Evolutionary conservation across 2,329 filamentous ascomycete species (phyloP), one percentile per base, ranked within the genome.

Genomic region (Coniochaeta sp.): DNA sequence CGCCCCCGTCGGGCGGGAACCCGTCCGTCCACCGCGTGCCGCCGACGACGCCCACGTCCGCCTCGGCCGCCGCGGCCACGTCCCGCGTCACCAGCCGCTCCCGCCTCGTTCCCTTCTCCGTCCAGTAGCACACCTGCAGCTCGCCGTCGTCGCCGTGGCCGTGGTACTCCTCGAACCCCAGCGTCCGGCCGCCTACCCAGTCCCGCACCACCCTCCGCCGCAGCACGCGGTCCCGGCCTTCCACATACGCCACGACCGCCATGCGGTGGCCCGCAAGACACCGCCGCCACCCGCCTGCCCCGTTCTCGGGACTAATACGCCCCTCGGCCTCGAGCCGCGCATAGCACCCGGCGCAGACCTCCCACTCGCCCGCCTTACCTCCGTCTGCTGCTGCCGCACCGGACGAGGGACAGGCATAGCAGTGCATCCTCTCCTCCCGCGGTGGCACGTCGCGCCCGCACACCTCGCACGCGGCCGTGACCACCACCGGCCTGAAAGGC

Each of bases 291-390:
- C 93, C 93, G 12, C 80, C 81, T 4, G 86, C 80, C 0, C 93
- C 92, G 65, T 96, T 92, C 62, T 93, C 89, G 19, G 79, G 76
- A 59, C 84, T 86, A 63, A 97, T 87, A 54, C 84, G 85, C 9
- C 83, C 81, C 0, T 81, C 81, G 1, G 79, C 74, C 1, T 89
- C 82, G 8, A 93, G 79, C 55, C 81, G 82, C 57, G 81, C 76
- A 72, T 97, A 97, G 77, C 93, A 97, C 4, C 81, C 77, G 19
- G 80, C 80, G 74, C 93, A 97, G 55, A 96, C 84, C 66, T 97
- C 91, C 72, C 95, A 96, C 71, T 96, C 89, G n/a, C 92, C 92
- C 0, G 75, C 74, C 26, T 24, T 30, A 26, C 75, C 68, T 4
- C 78, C 75, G 32, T 82, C 78, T 22, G 14, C 42, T 17, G 19